Evolutionary conservation across 805 yeast genomes (phyloP).

Genomic region (Zygotorulaspora danielsina): DNA sequence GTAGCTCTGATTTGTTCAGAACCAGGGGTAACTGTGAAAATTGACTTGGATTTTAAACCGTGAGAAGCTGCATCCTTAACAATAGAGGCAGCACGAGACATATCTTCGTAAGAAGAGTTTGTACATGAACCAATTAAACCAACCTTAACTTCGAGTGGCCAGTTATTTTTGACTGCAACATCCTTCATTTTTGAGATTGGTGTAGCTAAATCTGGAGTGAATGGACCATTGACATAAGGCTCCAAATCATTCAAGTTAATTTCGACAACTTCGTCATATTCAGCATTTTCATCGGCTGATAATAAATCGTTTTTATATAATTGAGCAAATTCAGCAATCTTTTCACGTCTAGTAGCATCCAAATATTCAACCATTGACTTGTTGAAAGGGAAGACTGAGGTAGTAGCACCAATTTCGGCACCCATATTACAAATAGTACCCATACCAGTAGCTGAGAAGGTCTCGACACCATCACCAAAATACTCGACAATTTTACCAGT

Average conservation of each 20-base stretch:
- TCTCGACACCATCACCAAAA: slow-evolving; percentile 90
- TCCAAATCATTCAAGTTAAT: slow-evolving; percentile 84
- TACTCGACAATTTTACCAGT: slow-evolving; percentile 95
- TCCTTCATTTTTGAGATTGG: slow-evolving; percentile 85
- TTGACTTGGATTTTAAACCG: slow-evolving; percentile 87
- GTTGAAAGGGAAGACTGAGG: slow-evolving; percentile 96
- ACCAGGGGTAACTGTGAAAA: slow-evolving; percentile 95
- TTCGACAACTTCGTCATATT: slow-evolving; percentile 90
- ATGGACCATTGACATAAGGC: slow-evolving; percentile 97
- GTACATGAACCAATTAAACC: slow-evolving; percentile 98
- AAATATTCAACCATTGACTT: slow-evolving; percentile 83
- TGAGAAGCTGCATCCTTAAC: slow-evolving; percentile 85
- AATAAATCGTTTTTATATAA: slow-evolving; percentile 63
- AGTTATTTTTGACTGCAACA: slow-evolving; percentile 75
- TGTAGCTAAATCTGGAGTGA: slow-evolving; percentile 96
- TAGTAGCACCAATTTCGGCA: slow-evolving; percentile 98
- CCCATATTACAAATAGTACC: slow-evolving; percentile 99
- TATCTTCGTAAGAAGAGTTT: slow-evolving; percentile 96
- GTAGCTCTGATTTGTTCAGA: slow-evolving; percentile 98
- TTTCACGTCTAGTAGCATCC: slow-evolving; percentile 77
- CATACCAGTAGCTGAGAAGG: slow-evolving; percentile 97
- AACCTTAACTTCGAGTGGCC: slow-evolving; percentile 92
- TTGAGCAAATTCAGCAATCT: slow-evolving; percentile 78
- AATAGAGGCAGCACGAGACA: slow-evolving; percentile 93
- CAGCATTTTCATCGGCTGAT: slow-evolving; percentile 87